Percentiles rank a stretch among this genome's conserved stretches.
phyloP scores from a whole-genome alignment of 306 rosid genomes.

The Phaseolus lunatus region DNA sequence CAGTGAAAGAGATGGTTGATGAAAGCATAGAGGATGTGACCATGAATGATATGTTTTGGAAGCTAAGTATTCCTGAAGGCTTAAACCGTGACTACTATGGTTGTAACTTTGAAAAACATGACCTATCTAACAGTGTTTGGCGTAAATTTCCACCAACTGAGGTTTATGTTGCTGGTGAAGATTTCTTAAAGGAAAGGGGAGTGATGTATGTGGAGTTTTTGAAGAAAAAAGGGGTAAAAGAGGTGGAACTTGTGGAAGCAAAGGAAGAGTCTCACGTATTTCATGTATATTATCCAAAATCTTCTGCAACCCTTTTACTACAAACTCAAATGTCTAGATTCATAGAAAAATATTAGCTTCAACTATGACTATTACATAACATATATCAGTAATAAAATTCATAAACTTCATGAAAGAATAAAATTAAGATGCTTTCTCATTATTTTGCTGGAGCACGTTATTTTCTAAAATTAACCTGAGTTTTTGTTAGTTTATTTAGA shows the following conservation, averaged over 20 bases:
- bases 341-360: constrained; percentile 49
- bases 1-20: constrained; percentile 56
- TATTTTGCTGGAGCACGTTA: too few relatives aligned
- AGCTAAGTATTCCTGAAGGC: constrained; percentile 68
- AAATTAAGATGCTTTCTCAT: not conserved
- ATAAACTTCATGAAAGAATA: not conserved
- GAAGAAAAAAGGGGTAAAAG: constrained; percentile 57
- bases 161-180: constrained; percentile 79
- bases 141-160: constrained; percentile 60
- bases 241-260: constrained; percentile 70
- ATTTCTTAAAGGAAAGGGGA: constrained; percentile 84
- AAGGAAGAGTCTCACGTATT: constrained; percentile 60
- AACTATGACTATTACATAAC: not conserved
- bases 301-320: constrained; percentile 68
- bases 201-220: constrained; percentile 71
- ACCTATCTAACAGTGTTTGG: constrained; percentile 53
- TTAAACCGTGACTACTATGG: constrained; percentile 64
- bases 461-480: too few relatives aligned
- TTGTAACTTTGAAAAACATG: constrained; percentile 64
- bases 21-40: constrained; percentile 41
- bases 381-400: not conserved
- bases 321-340: constrained; percentile 69
- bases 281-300: constrained; percentile 65
- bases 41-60: constrained; percentile 65
- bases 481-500: too few relatives aligned